Base-by-base conservation (phyloP, 2,329 filamentous ascomycete species). In the Colletotrichum sp. region DNA sequence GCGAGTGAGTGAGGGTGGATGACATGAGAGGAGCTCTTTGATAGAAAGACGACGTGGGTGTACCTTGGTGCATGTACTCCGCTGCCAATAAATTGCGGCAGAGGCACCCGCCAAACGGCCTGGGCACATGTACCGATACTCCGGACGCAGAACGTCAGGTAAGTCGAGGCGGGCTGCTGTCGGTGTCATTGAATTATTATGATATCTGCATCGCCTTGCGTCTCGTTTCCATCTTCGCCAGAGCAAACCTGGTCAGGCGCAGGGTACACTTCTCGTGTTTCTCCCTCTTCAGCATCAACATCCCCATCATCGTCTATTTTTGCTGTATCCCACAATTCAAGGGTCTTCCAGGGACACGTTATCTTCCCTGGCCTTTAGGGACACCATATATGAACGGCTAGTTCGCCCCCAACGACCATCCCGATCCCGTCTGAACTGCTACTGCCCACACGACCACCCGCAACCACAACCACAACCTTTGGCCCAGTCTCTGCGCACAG, bases 341-440 rank as follows among this genome's bases (percentile, higher is more conserved):
- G 52, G 52, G 52, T 57, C 27, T 57, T 28, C 25, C 52, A 57
- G 52, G 52, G 22, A 57, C 52, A 28, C 25, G 22, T 28, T 25
- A 57, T 57, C 52, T 63, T 61, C 34, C 30, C n/a, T 25, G 34
- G n/a, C 63, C 27, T 66, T 44, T 28, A 30, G 19, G 19, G 19
- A n/a, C 44, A 48, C 44, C 36, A 59, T 74, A 74, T 61, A 74
- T 74, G 48, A 63, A 48, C 25, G 39, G 60, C 68, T 72, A 67
- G 61, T 44, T 66, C 72, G 68, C 72, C 68, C 52, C 63, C 36
- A 55, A 69, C 28, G 48, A 59, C 72, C 25, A 27, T 65, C 61
- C 52, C 61, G 64, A 27, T 65, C 61, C 52, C 61, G 64, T 74
- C 61, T 61, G 48, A 61, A 71, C 27, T 61, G 34, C 12, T 19